Conservation (phyloP, 2,329 filamentous ascomycete genomes). For the Trichoderma simmonsii region DNA sequence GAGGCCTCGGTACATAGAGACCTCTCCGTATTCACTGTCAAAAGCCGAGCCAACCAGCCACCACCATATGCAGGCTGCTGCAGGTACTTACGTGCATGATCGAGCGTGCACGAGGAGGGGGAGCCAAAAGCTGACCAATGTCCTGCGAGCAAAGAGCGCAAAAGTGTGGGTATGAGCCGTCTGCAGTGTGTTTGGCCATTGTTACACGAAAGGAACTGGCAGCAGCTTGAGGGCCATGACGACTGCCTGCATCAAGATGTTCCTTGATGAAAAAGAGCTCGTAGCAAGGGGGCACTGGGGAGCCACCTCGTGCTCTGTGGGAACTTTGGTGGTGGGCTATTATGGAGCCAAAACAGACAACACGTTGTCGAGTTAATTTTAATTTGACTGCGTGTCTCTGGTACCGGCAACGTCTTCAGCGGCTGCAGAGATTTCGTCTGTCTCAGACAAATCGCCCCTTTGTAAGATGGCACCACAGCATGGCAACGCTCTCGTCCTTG, state of each 20-base stretch:
- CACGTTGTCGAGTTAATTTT: background rate
- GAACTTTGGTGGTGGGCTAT: background rate
- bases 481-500: background rate
- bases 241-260: background rate
- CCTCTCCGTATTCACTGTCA: background rate
- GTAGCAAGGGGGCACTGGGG: background rate
- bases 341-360: background rate
- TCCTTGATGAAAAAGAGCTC: background rate
- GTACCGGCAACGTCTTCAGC: background rate
- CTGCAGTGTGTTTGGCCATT: conserved; percentile 5
- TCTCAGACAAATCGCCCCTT: conserved; percentile 1
- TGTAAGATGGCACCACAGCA: background rate
- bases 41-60: conserved; percentile 4
- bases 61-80: conserved; percentile 13
- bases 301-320: background rate
- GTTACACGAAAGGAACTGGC: background rate
- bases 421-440: background rate
- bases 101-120: background rate
- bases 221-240: background rate
- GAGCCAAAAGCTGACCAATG: conserved; percentile 4
- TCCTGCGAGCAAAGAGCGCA: background rate
- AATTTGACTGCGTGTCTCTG: background rate
- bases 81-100: conserved; percentile 19
- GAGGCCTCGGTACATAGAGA: background rate
- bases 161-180: background rate